Evolutionary conservation across 345 rosid species (phyloP).

Genomic region (Zanthoxylum bungeanum): DNA sequence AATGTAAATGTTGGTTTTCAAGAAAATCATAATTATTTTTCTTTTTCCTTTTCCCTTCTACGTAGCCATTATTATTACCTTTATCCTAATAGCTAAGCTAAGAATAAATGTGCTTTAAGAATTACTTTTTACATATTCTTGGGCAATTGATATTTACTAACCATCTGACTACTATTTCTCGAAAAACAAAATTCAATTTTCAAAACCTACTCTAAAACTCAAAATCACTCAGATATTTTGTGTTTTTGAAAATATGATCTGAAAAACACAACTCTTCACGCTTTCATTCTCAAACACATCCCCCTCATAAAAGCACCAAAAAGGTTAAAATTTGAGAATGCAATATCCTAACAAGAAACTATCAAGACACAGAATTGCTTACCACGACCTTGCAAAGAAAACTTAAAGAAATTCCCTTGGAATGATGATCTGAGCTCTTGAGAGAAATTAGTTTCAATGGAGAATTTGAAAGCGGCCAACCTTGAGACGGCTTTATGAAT

Average conservation of each 20-base stretch:
- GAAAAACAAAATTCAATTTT: neutral
- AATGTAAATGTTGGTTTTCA: neutral
- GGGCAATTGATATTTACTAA: neutral
- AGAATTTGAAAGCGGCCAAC: slow-evolving; percentile 62
- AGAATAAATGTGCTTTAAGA: no score
- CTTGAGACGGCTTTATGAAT: slow-evolving; percentile 51
- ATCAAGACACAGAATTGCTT: slow-evolving; percentile 8
- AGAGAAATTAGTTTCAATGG: slow-evolving; percentile 49
- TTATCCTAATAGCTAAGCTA: neutral
- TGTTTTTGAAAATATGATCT: neutral
- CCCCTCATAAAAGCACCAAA: neutral
- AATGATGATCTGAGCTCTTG: slow-evolving; percentile 40
- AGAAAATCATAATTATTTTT: neutral
- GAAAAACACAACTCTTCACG: neutral
- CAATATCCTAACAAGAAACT: neutral
- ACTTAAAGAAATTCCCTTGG: slow-evolving; percentile 51
- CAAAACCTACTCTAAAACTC: neutral
- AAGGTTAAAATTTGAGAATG: neutral
- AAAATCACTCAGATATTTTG: neutral
- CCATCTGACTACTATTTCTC: neutral
- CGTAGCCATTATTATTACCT: neutral
- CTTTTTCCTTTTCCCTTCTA: neutral
- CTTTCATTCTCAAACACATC: neutral
- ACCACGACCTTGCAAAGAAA: slow-evolving; percentile 68
- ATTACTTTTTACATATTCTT: no score